Evolutionary conservation across 495 filamentous ascomycete genomes (phyloP).

Genomic region (Saxophila tyrrhenica): DNA sequence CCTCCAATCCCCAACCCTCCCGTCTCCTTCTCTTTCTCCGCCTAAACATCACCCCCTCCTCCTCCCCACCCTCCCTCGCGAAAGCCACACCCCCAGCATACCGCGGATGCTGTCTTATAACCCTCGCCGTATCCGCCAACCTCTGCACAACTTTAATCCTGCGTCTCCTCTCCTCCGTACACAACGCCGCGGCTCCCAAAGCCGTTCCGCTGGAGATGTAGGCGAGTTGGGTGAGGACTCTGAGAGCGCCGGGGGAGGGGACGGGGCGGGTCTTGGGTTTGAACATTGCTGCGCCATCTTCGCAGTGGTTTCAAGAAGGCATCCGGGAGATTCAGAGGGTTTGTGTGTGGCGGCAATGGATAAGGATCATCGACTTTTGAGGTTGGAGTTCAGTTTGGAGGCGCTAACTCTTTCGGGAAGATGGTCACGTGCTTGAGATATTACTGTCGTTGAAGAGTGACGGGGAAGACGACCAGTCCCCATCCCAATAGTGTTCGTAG

Average conservation of each 20-base stretch:
- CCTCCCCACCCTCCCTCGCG: neutral
- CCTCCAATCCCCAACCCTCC: neutral
- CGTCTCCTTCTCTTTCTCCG: neutral
- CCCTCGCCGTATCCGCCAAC: conserved; percentile 19
- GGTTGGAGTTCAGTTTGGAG: no score
- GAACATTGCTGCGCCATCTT: conserved; percentile 14
- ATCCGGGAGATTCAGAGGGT: no score
- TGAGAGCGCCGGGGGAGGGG: conserved; percentile 15
- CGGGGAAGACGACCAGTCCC: no score
- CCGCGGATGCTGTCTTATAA: conserved; percentile 11
- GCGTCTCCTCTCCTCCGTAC: conserved; percentile 18
- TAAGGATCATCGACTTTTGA: no score
- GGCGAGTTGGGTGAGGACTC: conserved; percentile 18
- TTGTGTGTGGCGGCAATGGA: no score
- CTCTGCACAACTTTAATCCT: conserved; percentile 10
- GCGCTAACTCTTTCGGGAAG: no score
- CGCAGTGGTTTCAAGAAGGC: neutral
- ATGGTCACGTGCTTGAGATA: no score
- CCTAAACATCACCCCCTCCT: neutral
- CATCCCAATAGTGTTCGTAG: no score
- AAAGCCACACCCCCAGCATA: conserved; percentile 8
- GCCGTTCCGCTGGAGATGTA: conserved; percentile 20
- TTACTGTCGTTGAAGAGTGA: no score
- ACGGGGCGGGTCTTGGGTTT: conserved; percentile 11
- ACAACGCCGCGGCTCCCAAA: conserved; percentile 10